Evolutionary conservation across 2,329 filamentous ascomycete genomes (phyloP), one percentile per base, ranked within the genome.

Genomic region (Penicillium sclerotigenum): DNA sequence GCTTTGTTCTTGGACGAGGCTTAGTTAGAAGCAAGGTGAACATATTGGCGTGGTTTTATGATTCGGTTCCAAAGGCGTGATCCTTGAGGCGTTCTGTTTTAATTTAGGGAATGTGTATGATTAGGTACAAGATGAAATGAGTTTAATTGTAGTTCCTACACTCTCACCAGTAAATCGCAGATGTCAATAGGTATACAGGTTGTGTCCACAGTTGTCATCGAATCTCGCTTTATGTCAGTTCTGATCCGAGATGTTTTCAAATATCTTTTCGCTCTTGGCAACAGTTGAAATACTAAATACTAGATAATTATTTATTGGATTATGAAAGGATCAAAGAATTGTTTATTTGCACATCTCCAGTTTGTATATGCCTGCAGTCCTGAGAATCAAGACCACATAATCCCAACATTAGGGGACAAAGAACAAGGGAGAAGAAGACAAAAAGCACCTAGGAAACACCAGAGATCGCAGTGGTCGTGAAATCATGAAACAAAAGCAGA

Each of bases 1-100:
- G 67, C 66, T 2, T 56, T 73, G 47, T 74, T 73, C 56, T 60
- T 72, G 58, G 69, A 69, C 42, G 70, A 70, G 47, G 57, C 63
- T 26, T 60, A 62, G 41, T 28, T 53, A 13, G 26, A 24, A 36
- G 10, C 18, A 38, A 26, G 54, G 20, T 50, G 34, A 11, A 38
- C 34, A 34, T 34, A 34, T 3, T 51, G 41, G 48, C 41, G 26
- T 56, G 14, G 43, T 36, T 54, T 54, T 22, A 42, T 50, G 24
- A 26, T 31, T 34, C n/a, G 33, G 37, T 38, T 47, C 2, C 20
- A 28, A 41, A 24, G 52, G 45, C 29, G 52, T 48, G 36, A 34
- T 41, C 16, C 22, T 43, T 10, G 13, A 34, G 38, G 31, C 38
- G 40, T 51, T 51, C 40, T 10, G 9, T 34, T 48, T 36, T 42